Base-by-base conservation (phyloP, 2,329 filamentous ascomycete species). In the Dactylellina sp. region DNA sequence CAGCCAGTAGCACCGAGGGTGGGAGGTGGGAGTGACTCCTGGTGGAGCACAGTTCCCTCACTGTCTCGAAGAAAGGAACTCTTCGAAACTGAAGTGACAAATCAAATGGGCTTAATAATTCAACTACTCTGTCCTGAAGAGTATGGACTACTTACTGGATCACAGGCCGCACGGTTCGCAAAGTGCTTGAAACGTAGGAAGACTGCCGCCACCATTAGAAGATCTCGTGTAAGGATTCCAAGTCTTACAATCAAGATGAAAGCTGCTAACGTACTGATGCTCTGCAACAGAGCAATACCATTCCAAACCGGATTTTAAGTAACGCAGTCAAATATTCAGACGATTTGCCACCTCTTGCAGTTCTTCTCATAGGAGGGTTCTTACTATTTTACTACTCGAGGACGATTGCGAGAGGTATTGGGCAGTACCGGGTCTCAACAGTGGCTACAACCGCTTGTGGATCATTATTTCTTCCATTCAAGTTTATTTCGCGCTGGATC, bases 71-170 rank as follows among this genome's bases (percentile, higher is more conserved):
- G 14, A 39, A 14, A 28, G 12, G 22, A 5, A 14, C 20, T 12
- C 16, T 16, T 16, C 4, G 39, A 46, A 24, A 35, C 3, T n/a
- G 24, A 14, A 1, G 6, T 50, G 9, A 20, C n/a, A 9, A 56
- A 42, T 11, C 37, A 49, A 6, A 18, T 61, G 14, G 35, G 52
- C 20, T n/a, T 37, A 12, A 65, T 72, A 32, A 25, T 65, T 12
- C 68, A 61, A 40, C 68, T 72, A 18, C 46, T 72, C 2, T 72
- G 68, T 20, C 68, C 60, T 3, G 60, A 65, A 7, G 60, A 72
- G n/a, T 55, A 47, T 1, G 68, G 53, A n/a, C n/a, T 60, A 5
- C 28, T 65, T 35, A 20, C 20, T 4, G 46, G 32, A 6, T 40
- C 46, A 32, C 16, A 49, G 35, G 39, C 24, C 11, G 61, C 12